phyloP scores from a whole-genome alignment of 2,329 filamentous ascomycete genomes.

The Arthrinium puccinioides region DNA sequence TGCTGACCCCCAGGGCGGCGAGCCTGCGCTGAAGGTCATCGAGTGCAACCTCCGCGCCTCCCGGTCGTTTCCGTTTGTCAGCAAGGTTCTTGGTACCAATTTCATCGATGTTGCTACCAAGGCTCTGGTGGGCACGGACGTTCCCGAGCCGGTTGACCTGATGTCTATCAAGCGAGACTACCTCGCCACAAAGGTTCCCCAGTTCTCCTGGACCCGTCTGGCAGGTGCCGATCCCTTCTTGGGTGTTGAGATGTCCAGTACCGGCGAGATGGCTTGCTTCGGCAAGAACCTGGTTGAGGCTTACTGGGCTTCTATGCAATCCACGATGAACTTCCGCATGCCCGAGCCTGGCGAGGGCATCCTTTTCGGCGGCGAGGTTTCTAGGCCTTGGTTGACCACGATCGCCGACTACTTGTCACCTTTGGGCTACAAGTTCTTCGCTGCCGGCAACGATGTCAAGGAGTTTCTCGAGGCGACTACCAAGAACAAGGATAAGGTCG shows the following conservation, averaged over 20 bases:
- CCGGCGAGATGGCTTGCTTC: conserved; percentile 98
- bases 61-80: conserved; percentile 96
- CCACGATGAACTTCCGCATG: conserved; percentile 98
- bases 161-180: conserved; percentile 90
- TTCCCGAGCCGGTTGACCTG: conserved; percentile 78
- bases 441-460: conserved; percentile 77
- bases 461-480: conserved; percentile 66
- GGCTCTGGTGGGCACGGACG: conserved; percentile 77
- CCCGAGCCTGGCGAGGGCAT: conserved; percentile 93
- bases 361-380: conserved; percentile 80
- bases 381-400: conserved; percentile 62
- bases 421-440: conserved; percentile 90
- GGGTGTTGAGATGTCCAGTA: conserved; percentile 94
- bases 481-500: conserved; percentile 63
- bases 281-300: conserved; percentile 92
- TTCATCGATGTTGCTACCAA: conserved; percentile 95
- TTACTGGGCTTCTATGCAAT: conserved; percentile 95
- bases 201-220: conserved; percentile 98
- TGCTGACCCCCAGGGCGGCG: conserved; percentile 64
- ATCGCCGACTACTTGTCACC: conserved; percentile 84
- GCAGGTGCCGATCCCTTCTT: conserved; percentile 96
- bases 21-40: conserved; percentile 83
- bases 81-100: conserved; percentile 92
- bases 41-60: conserved; percentile 97
- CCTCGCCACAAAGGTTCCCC: conserved; percentile 92